Evolutionary conservation across 768 basidiomycete species (phyloP), one percentile per base, ranked within the genome.

Genomic region (Rhodotorula taiwanensis): DNA sequence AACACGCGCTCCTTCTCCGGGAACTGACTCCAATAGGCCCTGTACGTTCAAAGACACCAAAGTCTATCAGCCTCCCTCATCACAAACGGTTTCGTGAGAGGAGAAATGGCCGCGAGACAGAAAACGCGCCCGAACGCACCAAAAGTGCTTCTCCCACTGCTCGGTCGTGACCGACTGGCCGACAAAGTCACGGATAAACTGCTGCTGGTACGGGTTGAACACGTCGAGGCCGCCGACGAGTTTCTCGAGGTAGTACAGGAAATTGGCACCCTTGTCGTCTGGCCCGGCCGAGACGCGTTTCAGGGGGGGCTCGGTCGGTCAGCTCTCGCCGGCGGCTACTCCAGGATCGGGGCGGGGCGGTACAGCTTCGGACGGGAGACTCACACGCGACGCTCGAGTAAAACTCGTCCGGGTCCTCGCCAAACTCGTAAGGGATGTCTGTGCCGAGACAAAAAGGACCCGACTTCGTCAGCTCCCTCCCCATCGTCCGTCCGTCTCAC

Each of bases 241-340:
- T 1, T 63, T 51, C 62, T 74, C 92, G 27, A 97, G 80, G 73
- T 88, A 81, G 23, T 93, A 81, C 21, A 98, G 78, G 70, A 98
- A 84, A 74, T 91, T 94, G 11, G 88, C 81, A 30, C 93, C 93
- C 76, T 93, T 88, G 74, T 88, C 49, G 49, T 59, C 39, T 48
- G 33, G 3, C n/a, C n/a, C n/a, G n/a, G n/a, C n/a, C n/a, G n/a
- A n/a, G n/a, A n/a, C n/a, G n/a, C n/a, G n/a, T n/a, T n/a, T n/a
- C n/a, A n/a, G n/a, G n/a, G n/a, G n/a, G n/a, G n/a, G n/a, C n/a
- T n/a, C n/a, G n/a, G n/a, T n/a, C n/a, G n/a, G n/a, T n/a, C n/a
- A n/a, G n/a, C n/a, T n/a, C n/a, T n/a, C n/a, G n/a, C n/a, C n/a
- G n/a, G n/a, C n/a, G n/a, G n/a, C n/a, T n/a, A n/a, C n/a, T n/a